Evolutionary conservation across 306 rosid genomes (phyloP).

Genomic region (Dryas octopetala): DNA sequence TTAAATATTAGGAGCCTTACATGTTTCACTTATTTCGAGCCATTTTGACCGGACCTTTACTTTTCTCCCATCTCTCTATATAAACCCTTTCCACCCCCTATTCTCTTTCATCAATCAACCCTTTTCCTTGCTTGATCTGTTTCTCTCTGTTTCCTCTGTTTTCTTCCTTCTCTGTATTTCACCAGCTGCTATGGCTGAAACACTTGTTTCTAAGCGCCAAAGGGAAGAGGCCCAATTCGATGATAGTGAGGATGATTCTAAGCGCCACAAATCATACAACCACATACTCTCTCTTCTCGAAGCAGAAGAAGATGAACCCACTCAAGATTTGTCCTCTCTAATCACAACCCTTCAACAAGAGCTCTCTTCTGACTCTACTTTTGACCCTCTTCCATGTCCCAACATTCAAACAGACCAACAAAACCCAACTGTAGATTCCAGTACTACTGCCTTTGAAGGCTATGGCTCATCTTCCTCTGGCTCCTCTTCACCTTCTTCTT

Average conservation of each 20-base stretch:
- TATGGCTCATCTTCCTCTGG: slow-evolving; percentile 13
- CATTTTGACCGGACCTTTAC: slow-evolving; percentile 44
- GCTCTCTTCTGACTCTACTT: slow-evolving; percentile 28
- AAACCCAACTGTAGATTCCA: background rate
- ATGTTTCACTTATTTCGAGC: slow-evolving; percentile 7
- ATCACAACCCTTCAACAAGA: slow-evolving; percentile 74
- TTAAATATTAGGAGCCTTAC: slow-evolving; percentile 29
- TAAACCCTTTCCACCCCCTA: slow-evolving; percentile 28
- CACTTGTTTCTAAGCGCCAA: slow-evolving; percentile 32
- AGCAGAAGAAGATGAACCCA: slow-evolving; percentile 62
- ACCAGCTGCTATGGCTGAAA: too few species aligned
- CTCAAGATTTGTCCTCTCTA: slow-evolving; percentile 56
- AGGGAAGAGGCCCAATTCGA: slow-evolving; percentile 44
- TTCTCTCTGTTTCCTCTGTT: background rate
- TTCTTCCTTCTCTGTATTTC: background rate
- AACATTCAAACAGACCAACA: slow-evolving; percentile 12
- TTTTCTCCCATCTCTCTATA: slow-evolving; percentile 34
- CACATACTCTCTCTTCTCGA: slow-evolving; percentile 79
- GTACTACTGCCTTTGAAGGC: slow-evolving; percentile 12
- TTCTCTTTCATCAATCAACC: slow-evolving; percentile 42
- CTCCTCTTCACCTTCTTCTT: slow-evolving; percentile 18
- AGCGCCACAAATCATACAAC: slow-evolving; percentile 58
- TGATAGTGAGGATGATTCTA: slow-evolving; percentile 33
- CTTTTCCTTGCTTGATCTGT: background rate
- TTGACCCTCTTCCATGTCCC: slow-evolving; percentile 17